Evolutionary conservation across 805 yeast genomes (phyloP).

Genomic region (Ogataea allantospora): DNA sequence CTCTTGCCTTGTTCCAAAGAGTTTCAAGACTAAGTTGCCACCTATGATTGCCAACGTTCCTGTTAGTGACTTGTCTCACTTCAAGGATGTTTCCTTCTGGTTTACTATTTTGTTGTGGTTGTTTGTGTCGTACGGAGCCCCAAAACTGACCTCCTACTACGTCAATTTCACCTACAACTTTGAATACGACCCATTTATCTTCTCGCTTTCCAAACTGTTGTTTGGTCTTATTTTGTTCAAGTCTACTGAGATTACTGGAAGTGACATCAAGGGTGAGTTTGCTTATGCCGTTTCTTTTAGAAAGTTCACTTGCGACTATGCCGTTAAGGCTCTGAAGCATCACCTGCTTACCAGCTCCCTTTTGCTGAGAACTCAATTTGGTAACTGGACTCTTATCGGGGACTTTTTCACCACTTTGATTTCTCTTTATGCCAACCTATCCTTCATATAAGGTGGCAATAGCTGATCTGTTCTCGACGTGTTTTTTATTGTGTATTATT

Average conservation of each 20-base stretch:
- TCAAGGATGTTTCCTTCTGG: constrained; percentile 31
- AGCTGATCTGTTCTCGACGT: constrained; percentile 10
- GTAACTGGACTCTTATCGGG: constrained; percentile 45
- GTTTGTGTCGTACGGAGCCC: constrained; percentile 39
- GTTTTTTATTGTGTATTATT: constrained; percentile 12
- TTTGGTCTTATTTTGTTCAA: constrained; percentile 38
- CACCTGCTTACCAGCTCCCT: constrained; percentile 34
- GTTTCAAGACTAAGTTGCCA: constrained; percentile 27
- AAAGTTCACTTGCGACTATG: constrained; percentile 29
- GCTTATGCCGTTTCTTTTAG: constrained; percentile 31
- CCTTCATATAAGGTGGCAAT: constrained; percentile 26
- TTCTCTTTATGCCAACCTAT: constrained; percentile 46
- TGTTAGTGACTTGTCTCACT: constrained; percentile 38
- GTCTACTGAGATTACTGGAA: constrained; percentile 21
- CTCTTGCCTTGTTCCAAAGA: constrained; percentile 25
- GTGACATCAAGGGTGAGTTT: constrained; percentile 30
- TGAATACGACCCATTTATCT: constrained; percentile 51
- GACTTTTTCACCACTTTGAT: constrained; percentile 45
- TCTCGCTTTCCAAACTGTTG: constrained; percentile 44
- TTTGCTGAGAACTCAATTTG: constrained; percentile 42
- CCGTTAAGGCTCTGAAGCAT: constrained; percentile 20
- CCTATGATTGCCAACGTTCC: constrained; percentile 19
- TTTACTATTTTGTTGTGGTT: constrained; percentile 42
- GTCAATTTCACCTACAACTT: constrained; percentile 54
- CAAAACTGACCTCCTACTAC: constrained; percentile 46